phyloP scores from a whole-genome alignment of 2,329 filamentous ascomycete genomes.

The Colletotrichum sp. region DNA sequence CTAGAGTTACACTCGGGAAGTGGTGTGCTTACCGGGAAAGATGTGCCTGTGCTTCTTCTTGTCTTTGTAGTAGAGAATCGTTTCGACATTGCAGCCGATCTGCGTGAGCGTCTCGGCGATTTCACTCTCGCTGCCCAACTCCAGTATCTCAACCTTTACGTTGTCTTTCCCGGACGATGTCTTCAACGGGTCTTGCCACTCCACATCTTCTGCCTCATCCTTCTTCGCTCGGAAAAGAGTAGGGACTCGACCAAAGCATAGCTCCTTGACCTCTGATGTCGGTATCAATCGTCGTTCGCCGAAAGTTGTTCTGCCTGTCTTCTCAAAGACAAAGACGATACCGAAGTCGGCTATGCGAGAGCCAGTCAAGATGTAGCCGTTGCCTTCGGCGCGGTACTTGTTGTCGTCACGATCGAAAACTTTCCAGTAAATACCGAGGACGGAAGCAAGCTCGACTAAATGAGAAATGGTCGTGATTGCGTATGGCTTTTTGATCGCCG shows the following conservation, averaged over 20 bases:
- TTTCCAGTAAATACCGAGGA: slow-evolving; percentile 46
- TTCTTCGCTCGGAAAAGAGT: slow-evolving; percentile 37
- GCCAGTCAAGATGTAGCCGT: slow-evolving; percentile 38
- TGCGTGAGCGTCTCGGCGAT: slow-evolving; percentile 40
- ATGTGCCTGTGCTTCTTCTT: slow-evolving; percentile 25
- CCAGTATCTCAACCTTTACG: slow-evolving; percentile 23
- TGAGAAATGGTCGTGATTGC: slow-evolving; percentile 40
- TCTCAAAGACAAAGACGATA: slow-evolving; percentile 42
- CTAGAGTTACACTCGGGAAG: neutral
- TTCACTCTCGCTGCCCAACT: slow-evolving; percentile 27
- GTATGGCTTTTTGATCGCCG: slow-evolving; percentile 30
- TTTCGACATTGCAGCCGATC: slow-evolving; percentile 41
- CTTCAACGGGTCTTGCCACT: neutral
- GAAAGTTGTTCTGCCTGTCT: slow-evolving; percentile 39
- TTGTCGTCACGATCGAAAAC: slow-evolving; percentile 40
- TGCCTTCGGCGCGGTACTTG: slow-evolving; percentile 40
- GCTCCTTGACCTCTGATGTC: slow-evolving; percentile 38
- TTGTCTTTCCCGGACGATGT: slow-evolving; percentile 21
- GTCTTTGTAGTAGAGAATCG: slow-evolving; percentile 31
- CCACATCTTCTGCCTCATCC: neutral
- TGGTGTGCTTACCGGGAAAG: slow-evolving; percentile 27
- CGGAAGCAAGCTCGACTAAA: slow-evolving; percentile 37
- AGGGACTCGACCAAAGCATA: slow-evolving; percentile 44
- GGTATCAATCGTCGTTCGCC: slow-evolving; percentile 40
- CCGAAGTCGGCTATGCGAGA: slow-evolving; percentile 37